A percentile compares a stretch with the other conserved stretches of the same genome.
phyloP scores from a whole-genome alignment of 495 filamentous ascomycete genomes.

The Neurospora tetrasperma region DNA sequence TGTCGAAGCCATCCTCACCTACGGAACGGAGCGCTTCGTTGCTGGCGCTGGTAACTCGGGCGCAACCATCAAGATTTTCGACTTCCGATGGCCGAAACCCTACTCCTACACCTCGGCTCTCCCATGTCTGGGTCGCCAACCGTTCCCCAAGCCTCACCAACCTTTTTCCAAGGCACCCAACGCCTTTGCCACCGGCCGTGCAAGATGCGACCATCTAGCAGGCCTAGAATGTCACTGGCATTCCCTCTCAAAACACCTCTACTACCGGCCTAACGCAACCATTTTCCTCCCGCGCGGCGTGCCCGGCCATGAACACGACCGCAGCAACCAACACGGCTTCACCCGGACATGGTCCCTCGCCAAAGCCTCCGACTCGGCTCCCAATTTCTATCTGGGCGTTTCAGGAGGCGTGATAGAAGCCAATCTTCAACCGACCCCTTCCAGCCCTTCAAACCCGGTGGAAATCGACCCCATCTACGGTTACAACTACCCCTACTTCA shows the following conservation, averaged over 20 bases:
- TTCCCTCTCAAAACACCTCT: conserved; percentile 24
- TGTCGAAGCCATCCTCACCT: conserved; percentile 30
- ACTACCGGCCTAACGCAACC: conserved; percentile 35
- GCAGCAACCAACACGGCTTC: not conserved
- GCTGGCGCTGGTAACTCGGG: conserved; percentile 26
- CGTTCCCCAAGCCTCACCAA: conserved; percentile 28
- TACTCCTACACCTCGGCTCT: conserved; percentile 36
- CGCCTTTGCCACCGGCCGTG: not conserved
- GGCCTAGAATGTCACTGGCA: conserved; percentile 33
- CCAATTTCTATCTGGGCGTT: conserved; percentile 32
- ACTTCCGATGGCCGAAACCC: conserved; percentile 35
- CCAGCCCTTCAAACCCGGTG: not conserved
- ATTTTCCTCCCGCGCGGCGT: conserved; percentile 23
- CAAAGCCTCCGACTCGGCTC: conserved; percentile 29
- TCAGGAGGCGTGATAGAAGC: conserved; percentile 30
- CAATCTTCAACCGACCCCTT: conserved; percentile 12
- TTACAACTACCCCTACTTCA: conserved; percentile 4
- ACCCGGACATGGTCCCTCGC: conserved; percentile 32
- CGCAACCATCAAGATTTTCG: conserved; percentile 33
- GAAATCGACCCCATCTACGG: not conserved
- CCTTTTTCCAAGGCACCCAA: conserved; percentile 18
- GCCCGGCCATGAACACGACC: not conserved
- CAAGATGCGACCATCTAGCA: conserved; percentile 19
- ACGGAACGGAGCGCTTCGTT: conserved; percentile 34
- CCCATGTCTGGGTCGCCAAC: conserved; percentile 21